Conservation (phyloP, 1,284 basidiomycete genomes). For the Quambalaria eucalypti region DNA sequence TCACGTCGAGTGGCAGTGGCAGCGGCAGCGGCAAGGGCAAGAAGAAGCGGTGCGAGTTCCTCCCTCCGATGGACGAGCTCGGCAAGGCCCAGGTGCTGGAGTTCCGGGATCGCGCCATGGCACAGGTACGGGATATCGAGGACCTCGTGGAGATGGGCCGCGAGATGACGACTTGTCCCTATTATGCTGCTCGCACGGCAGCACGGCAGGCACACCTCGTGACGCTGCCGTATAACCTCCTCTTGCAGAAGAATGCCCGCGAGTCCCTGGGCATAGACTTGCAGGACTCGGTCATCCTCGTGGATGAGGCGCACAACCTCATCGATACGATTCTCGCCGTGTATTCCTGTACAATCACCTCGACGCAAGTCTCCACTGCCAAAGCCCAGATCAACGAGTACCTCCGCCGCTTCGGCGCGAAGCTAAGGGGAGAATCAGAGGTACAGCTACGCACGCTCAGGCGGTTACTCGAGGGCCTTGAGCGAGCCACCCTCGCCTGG, state of each 20-base stretch:
- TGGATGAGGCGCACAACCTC: conserved; percentile 86
- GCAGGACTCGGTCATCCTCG: conserved; percentile 69
- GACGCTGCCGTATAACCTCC: conserved; percentile 83
- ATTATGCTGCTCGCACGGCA: conserved; percentile 79
- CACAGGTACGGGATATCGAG: conserved; percentile 83
- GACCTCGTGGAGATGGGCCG: conserved; percentile 71
- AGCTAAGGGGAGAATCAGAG: conserved; percentile 65
- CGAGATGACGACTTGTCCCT: conserved; percentile 68
- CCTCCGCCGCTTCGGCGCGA: conserved; percentile 65
- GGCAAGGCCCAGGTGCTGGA: conserved; percentile 59
- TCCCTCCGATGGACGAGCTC: conserved; percentile 56
- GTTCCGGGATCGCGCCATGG: conserved; percentile 78
- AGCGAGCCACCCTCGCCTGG: conserved; percentile 7
- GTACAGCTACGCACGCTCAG: conserved; percentile 68
- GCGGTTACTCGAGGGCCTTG: conserved; percentile 19
- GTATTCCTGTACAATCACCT: conserved; percentile 65
- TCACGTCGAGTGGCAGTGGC: not conserved
- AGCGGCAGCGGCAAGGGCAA: conserved; percentile 50
- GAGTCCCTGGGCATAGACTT: conserved; percentile 70
- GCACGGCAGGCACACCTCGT: conserved; percentile 87
- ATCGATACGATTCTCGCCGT: conserved; percentile 71
- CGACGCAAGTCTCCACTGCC: conserved; percentile 58
- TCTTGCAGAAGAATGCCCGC: conserved; percentile 73
- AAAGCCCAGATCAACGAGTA: conserved; percentile 72
- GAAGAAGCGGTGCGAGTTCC: conserved; percentile 63